Evolutionary conservation across 495 filamentous ascomycete genomes (phyloP), one percentile per base, ranked within the genome.

Genomic region (Neurospora tetraspora): DNA sequence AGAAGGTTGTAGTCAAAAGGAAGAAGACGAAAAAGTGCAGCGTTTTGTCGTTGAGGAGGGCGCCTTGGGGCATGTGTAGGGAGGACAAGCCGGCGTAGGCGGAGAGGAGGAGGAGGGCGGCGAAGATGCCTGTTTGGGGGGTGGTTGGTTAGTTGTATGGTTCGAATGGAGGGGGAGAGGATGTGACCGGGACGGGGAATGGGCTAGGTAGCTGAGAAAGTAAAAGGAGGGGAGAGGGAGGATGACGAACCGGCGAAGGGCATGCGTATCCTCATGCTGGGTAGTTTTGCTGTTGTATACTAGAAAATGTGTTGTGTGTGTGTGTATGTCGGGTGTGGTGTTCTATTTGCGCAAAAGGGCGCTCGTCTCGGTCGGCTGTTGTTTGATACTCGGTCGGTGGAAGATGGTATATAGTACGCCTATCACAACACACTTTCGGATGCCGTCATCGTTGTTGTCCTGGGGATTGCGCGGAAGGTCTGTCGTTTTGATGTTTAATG

Each of bases 21-120:
- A 98, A 96, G 85, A 99, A 98, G 74, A 92, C 93, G 69, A 95
- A 61, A 77, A 93, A 85, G 81, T 98, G 96, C 36, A 99, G 89
- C 79, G 92, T 84, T 82, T 98, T 97, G 87, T 97, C 94, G 86
- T 94, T 93, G 72, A 88, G 76, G 73, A 80, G 69, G 70, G 87
- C 77, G 73, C 79, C 68, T 71, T 72, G 42, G 73, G 88, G 86
- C 71, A 92, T 76, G 72, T 89, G 84, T 31, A 88, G 80, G n/a
- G 85, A 83, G 34, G 87, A 83, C 45, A 97, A 91, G 72, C 93
- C 93, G 74, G 92, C 84, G 81, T 96, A 97, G 72, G 84, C 93
- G 45, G 94, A 87, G 65, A 91, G 79, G 70, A 97, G 83, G 76
- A 92, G 83, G 77, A 98, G 88, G 79, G 91, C 85, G 83, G 90